Evolutionary conservation across 179 eudicot species (phyloP).

Genomic region (Drosera spatulata): DNA sequence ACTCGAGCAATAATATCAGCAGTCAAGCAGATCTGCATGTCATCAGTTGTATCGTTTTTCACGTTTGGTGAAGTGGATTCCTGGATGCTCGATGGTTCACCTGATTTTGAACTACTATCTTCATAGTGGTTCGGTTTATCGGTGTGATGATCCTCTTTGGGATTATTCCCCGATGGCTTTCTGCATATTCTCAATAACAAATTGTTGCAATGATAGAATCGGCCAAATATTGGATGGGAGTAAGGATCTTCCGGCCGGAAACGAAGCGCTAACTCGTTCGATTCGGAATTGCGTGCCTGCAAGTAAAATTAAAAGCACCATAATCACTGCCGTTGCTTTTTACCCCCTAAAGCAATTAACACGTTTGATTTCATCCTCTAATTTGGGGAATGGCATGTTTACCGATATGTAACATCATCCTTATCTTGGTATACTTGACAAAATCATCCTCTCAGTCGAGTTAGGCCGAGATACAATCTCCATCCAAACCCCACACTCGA

Average conservation of each 20-base stretch:
- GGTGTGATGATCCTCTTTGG: conserved; percentile 9
- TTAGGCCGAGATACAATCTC: too few relatives aligned
- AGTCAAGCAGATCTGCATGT: conserved; percentile 21
- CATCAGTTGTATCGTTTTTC: conserved; percentile 11
- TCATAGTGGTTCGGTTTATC: conserved; percentile 6
- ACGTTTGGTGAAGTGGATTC: conserved; percentile 12
- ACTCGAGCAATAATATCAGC: conserved; percentile 74
- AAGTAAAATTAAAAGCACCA: conserved; percentile 5
- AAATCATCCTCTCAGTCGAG: too few relatives aligned
- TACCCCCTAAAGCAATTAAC: too few relatives aligned
- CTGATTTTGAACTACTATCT: not conserved
- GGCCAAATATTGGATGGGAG: conserved; percentile 81
- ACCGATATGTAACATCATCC: too few relatives aligned
- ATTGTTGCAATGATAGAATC: conserved; percentile 44
- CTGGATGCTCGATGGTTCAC: conserved; percentile 5
- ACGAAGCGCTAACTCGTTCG: conserved; percentile 67
- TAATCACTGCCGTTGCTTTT: not conserved
- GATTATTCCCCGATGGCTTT: conserved; percentile 16
- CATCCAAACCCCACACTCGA: too few relatives aligned
- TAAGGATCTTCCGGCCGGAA: conserved; percentile 98
- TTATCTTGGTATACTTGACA: too few relatives aligned
- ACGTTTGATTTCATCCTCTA: too few relatives aligned
- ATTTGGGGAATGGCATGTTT: too few relatives aligned
- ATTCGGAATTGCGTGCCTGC: conserved; percentile 56
- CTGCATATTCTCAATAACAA: conserved; percentile 60